Base-by-base conservation (phyloP, 805 yeast species). In the Saccharomycopsis microspora region DNA sequence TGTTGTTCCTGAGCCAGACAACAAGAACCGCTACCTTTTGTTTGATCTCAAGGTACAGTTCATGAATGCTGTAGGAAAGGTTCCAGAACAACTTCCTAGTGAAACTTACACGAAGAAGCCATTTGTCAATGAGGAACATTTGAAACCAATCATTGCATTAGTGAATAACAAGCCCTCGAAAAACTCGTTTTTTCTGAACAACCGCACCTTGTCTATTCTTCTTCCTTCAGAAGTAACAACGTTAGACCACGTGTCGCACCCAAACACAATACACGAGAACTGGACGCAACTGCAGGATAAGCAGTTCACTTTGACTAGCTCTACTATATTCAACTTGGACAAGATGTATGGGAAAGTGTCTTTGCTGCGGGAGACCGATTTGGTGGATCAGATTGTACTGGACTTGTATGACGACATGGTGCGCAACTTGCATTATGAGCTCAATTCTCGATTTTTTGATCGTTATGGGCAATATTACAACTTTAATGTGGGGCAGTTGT, bases 1-100 rank as follows among this genome's bases (percentile, higher is more conserved):
- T 2, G 2, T n/a, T 8, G 31, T 19, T 39, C 42, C 31, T n/a
- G 31, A 39, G 9, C 9, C 9, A 30, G 27, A 41, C 32, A 47
- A 36, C 44, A 31, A 43, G 39, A 49, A 46, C 47, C 72, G 72
- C 56, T 85, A 85, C 58, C 76, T 82, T 35, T 76, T 84, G 32
- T 69, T 84, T 49, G 85, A 83, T 59, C 70, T 80, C 53, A 81
- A 76, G 53, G 69, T 84, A 31, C 77, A 76, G 48, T 79, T 84
- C 57, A 70, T 68, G 50, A 83, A 83, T 40, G 41, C 52, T 5
- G 43, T 39, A 10, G 53, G 48, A 4, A 44, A 41, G 28, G 32
- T 50, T 11, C 55, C 55, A 5, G 7, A 37, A 6, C 36, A 5
- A n/a, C 19, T 43, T 10, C 55, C 55, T n/a, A 30, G 9, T 11